phyloP scores from a whole-genome alignment of 1,284 basidiomycete genomes.

The Boletellus deceptivus region DNA sequence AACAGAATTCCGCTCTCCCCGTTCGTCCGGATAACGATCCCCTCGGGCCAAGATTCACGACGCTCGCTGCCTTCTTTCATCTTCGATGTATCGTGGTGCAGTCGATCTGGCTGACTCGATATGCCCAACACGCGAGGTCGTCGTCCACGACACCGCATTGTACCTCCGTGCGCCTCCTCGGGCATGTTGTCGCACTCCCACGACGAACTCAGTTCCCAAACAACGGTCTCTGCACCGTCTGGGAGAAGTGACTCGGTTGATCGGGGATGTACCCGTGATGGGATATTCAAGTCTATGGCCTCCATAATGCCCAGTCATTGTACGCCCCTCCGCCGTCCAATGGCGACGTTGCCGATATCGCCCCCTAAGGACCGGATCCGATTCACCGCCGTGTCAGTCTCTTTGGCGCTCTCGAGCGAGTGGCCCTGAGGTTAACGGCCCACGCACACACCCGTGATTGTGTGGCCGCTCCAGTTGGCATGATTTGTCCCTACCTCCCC shows the following conservation, averaged over 20 bases:
- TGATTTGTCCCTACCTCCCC: too few relatives aligned
- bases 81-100: background rate
- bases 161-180: background rate
- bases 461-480: too few relatives aligned
- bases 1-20: background rate
- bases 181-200: constrained; percentile 5
- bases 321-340: too few relatives aligned
- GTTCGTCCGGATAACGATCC: background rate
- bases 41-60: constrained; percentile 3
- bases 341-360: too few relatives aligned
- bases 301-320: too few relatives aligned
- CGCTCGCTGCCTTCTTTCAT: background rate
- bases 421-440: too few relatives aligned
- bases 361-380: too few relatives aligned
- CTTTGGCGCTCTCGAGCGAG: too few relatives aligned
- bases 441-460: too few relatives aligned
- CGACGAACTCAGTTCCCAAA: background rate
- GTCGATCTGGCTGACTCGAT: constrained; percentile 2
- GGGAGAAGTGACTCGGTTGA: background rate
- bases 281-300: too few relatives aligned
- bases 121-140: background rate
- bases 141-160: background rate
- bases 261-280: background rate
- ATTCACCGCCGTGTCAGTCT: too few relatives aligned
- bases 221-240: background rate